These are phyloP conservation scores for Aspergillus biplanus DNA, from an alignment of 495 filamentous ascomycete genomes.

Conservation along the genomic window DNA sequence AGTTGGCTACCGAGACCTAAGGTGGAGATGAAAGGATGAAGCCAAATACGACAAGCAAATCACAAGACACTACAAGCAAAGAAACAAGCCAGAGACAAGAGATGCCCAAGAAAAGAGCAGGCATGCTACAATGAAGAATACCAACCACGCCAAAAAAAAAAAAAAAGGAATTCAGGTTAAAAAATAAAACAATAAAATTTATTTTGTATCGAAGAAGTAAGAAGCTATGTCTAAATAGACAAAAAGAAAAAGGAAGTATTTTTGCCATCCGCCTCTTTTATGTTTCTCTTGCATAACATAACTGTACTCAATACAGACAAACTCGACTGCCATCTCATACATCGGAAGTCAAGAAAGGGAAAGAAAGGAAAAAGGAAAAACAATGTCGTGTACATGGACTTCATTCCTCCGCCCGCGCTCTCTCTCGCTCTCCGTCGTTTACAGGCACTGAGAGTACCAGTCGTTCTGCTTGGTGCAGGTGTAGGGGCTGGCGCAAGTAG, in stretches of 20 bases:
- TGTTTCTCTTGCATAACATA: background rate
- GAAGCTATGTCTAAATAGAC: constrained; percentile 1
- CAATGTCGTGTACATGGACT: background rate
- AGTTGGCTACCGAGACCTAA: background rate
- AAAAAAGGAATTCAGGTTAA: background rate
- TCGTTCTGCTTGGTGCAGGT: constrained; percentile 42
- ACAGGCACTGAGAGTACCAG: constrained; percentile 48
- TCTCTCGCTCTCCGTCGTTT: constrained; percentile 1
- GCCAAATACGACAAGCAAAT: background rate
- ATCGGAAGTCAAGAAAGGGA: too few species aligned
- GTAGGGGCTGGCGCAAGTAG: constrained; percentile 39
- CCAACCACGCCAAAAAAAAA: background rate
- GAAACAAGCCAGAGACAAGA: too few species aligned
- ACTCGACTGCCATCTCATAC: background rate
- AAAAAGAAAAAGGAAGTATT: background rate
- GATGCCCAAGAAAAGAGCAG: too few species aligned
- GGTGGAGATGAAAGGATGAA: background rate
- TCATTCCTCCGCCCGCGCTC: background rate
- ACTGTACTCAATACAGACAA: background rate
- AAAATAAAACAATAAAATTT: background rate
- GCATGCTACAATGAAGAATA: too few species aligned
- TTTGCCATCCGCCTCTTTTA: background rate
- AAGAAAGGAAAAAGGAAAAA: background rate
- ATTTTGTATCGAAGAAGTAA: background rate
- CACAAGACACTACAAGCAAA: too few species aligned